A percentile compares a stretch with the other conserved stretches of the same genome.
Conservation (phyloP, 2,329 filamentous ascomycete genomes). For the Pseudogymnoascus sp. region DNA sequence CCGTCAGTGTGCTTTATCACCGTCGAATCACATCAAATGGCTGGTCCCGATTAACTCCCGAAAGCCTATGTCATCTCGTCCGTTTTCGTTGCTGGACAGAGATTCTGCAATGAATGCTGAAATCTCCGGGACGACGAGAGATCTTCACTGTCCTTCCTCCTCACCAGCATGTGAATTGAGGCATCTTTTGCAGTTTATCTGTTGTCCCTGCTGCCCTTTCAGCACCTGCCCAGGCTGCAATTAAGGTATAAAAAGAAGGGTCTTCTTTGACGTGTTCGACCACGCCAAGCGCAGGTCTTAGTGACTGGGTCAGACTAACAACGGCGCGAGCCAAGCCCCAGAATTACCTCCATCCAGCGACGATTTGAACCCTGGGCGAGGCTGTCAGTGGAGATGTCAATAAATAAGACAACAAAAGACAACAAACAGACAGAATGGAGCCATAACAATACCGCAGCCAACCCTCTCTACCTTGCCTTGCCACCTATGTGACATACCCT, state of each 20-base stretch:
- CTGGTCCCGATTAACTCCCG: slow-evolving; percentile 1
- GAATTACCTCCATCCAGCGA: background rate
- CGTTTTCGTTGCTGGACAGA: background rate
- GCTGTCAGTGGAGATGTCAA: slow-evolving; percentile 2
- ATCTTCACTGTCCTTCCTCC: background rate
- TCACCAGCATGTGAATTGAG: background rate
- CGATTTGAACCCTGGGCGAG: slow-evolving; percentile 1
- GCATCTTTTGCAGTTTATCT: background rate
- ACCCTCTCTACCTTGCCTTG: background rate
- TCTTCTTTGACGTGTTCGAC: background rate
- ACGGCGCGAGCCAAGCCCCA: slow-evolving; percentile 5
- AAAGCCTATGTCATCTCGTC: background rate
- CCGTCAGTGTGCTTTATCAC: background rate
- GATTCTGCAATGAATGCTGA: background rate
- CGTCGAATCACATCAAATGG: slow-evolving; percentile 1
- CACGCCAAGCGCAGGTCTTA: background rate
- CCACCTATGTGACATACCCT: background rate
- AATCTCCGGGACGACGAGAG: background rate
- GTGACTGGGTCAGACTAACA: slow-evolving; percentile 5
- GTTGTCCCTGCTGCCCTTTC: background rate
- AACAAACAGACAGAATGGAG: background rate
- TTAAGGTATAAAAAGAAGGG: slow-evolving; percentile 8
- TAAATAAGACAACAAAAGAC: slow-evolving; percentile 1
- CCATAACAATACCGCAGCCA: background rate
- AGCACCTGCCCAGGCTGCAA: background rate